Conservation (phyloP, 208 protist species). For the Acanthamoeba divionensis region DNA sequence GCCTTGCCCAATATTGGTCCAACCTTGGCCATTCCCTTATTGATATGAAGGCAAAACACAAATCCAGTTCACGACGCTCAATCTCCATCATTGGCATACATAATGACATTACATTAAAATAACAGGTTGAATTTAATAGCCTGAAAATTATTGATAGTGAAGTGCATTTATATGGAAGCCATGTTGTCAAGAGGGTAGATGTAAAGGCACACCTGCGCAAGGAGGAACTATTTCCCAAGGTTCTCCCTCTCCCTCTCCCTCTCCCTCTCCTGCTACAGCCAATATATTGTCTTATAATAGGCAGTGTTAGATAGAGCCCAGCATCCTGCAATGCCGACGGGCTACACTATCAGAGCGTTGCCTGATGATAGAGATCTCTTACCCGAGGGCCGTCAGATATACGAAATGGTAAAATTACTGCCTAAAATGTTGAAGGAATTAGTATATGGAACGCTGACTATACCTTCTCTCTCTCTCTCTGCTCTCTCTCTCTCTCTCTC, state of each 20-base stretch:
- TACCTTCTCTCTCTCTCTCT: neutral
- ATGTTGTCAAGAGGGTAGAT: conserved; percentile 17
- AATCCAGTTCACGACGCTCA: neutral
- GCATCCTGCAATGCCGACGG: neutral
- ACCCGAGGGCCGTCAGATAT: conserved; percentile 22
- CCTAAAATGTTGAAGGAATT: neutral
- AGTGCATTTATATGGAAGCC: conserved; percentile 6
- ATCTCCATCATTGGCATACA: too few relatives aligned
- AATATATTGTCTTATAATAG: too few relatives aligned
- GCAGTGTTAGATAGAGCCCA: neutral
- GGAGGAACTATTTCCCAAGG: conserved; percentile 28
- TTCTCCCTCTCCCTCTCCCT: neutral
- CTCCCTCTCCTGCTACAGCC: too few relatives aligned
- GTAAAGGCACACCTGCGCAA: neutral
- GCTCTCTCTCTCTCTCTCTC: neutral
- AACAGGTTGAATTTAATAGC: conserved; percentile 27
- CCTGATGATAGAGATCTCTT: conserved; percentile 1
- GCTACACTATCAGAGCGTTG: conserved; percentile 1
- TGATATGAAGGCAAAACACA: neutral
- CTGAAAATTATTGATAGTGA: neutral
- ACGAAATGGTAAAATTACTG: conserved; percentile 24
- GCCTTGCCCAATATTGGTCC: conserved; percentile 43
- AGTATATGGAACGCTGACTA: neutral
- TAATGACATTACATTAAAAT: too few relatives aligned
- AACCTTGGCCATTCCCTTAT: neutral